Conservation (phyloP, 2,329 filamentous ascomycete genomes). For the Alternaria postmessia region DNA sequence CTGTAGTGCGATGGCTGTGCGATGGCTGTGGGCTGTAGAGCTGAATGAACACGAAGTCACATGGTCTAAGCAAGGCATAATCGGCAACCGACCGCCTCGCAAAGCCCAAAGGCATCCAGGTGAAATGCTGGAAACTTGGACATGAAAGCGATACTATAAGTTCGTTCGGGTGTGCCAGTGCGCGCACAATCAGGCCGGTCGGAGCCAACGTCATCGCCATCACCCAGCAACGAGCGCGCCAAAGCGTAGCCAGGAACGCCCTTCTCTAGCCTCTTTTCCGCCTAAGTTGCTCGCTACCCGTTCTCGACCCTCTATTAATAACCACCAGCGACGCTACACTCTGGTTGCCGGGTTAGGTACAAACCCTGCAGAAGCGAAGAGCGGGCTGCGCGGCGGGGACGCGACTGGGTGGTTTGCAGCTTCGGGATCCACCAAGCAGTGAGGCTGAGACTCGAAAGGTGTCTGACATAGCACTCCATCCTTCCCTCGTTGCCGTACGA, state of each 20-base stretch:
- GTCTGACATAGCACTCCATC: conserved; percentile 1
- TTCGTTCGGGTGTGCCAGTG: background rate
- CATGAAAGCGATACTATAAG: background rate
- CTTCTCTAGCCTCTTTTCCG: background rate
- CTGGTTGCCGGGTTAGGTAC: conserved; percentile 15
- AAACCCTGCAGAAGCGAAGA: conserved; percentile 13
- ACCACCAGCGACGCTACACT: conserved; percentile 4
- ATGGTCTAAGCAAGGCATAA: background rate
- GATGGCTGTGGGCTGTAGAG: conserved; percentile 3
- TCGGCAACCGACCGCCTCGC: background rate
- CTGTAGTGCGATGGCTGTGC: background rate
- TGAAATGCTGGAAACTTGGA: background rate
- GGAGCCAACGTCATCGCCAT: background rate
- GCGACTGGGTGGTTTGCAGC: conserved; percentile 14
- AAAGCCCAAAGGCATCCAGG: background rate
- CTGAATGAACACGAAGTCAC: conserved; percentile 3
- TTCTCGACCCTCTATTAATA: conserved; percentile 16
- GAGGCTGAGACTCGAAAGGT: conserved; percentile 25
- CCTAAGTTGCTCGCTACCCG: background rate
- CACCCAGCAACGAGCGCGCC: conserved; percentile 1
- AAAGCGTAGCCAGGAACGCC: background rate
- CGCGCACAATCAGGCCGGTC: background rate
- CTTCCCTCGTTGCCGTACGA: background rate
- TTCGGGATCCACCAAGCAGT: conserved; percentile 17
- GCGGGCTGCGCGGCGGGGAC: conserved; percentile 14